A percentile compares a stretch with the other conserved stretches of the same genome.
Evolutionary conservation across 2,329 filamentous ascomycete genomes (phyloP).

Genomic region (Colletotrichum coccodes): DNA sequence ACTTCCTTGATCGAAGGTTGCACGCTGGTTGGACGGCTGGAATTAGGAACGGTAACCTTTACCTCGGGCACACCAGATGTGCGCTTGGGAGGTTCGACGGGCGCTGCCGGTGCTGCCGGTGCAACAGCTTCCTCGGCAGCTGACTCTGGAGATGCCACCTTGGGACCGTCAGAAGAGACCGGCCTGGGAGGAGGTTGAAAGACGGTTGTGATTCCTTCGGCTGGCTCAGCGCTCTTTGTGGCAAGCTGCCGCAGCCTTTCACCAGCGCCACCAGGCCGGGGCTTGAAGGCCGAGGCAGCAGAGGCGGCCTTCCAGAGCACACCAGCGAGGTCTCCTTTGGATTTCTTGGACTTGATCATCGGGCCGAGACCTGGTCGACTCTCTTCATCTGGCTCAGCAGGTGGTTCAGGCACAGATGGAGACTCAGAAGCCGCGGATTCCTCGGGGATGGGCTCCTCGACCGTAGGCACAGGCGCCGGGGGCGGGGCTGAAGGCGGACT

Average conservation of each 20-base stretch:
- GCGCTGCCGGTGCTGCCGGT: conserved; percentile 33
- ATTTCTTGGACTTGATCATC: conserved; percentile 87
- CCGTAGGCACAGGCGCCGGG: conserved; percentile 3
- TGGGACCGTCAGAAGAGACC: conserved; percentile 45
- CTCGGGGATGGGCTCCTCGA: conserved; percentile 11
- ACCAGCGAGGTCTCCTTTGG: conserved; percentile 77
- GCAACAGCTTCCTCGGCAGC: conserved; percentile 37
- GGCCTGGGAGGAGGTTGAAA: conserved; percentile 79
- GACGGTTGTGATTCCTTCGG: conserved; percentile 85
- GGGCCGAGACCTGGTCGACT: conserved; percentile 82
- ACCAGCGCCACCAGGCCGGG: conserved; percentile 85
- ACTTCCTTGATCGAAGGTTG: conserved; percentile 50
- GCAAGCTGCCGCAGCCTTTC: conserved; percentile 77
- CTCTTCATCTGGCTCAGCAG: conserved; percentile 48
- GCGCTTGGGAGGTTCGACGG: conserved; percentile 43
- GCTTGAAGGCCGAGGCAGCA: conserved; percentile 78
- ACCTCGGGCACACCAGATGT: conserved; percentile 63
- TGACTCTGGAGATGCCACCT: conserved; percentile 40
- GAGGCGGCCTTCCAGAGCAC: conserved; percentile 84
- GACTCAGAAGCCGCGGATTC: conserved; percentile 32
- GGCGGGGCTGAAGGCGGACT: conserved; percentile 9
- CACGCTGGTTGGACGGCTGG: conserved; percentile 50
- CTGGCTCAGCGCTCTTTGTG: conserved; percentile 51
- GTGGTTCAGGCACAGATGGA: conserved; percentile 37
- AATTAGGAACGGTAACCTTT: conserved; percentile 63